Conservation (phyloP, 2,329 filamentous ascomycete species). For the Ophiocordyceps sinensis region DNA sequence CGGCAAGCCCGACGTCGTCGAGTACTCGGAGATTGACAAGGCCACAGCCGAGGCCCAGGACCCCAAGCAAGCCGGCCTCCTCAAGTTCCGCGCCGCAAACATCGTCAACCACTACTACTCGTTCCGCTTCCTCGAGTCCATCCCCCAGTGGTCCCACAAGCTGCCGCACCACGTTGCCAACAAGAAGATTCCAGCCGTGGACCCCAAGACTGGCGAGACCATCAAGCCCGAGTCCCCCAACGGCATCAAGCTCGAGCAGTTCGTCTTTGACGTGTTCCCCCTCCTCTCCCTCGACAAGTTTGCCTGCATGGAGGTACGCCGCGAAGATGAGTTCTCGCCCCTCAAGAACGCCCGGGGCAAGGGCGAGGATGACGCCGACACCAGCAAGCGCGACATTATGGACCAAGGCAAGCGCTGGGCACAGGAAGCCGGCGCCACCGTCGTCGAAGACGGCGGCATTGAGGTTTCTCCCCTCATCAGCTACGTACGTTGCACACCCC, state of each 20-base stretch:
- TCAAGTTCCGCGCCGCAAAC: slow-evolving; percentile 96
- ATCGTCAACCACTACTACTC: slow-evolving; percentile 99
- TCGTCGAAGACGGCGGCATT: slow-evolving; percentile 58
- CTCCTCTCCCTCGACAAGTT: slow-evolving; percentile 77
- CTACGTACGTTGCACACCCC: slow-evolving; percentile 57
- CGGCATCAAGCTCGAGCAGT: slow-evolving; percentile 97
- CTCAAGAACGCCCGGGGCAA: slow-evolving; percentile 81
- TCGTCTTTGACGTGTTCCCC: slow-evolving; percentile 97
- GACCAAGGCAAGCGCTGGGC: slow-evolving; percentile 79
- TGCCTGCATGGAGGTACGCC: slow-evolving; percentile 87
- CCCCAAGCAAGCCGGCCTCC: slow-evolving; percentile 59
- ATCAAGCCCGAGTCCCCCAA: slow-evolving; percentile 92
- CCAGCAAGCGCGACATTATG: slow-evolving; percentile 83
- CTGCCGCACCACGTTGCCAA: slow-evolving; percentile 90
- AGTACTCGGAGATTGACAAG: slow-evolving; percentile 93
- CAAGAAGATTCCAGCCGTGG: slow-evolving; percentile 92
- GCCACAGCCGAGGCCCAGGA: slow-evolving; percentile 84
- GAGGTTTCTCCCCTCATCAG: slow-evolving; percentile 89
- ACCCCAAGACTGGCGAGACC: slow-evolving; percentile 60
- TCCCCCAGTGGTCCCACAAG: slow-evolving; percentile 71
- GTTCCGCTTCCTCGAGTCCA: slow-evolving; percentile 79
- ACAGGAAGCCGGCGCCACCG: slow-evolving; percentile 59
- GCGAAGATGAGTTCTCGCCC: slow-evolving; percentile 96
- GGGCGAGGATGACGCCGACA: slow-evolving; percentile 86
- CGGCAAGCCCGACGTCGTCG: slow-evolving; percentile 89